Conservation (phyloP, 768 basidiomycete genomes). For the Cytidiella melzeri region DNA sequence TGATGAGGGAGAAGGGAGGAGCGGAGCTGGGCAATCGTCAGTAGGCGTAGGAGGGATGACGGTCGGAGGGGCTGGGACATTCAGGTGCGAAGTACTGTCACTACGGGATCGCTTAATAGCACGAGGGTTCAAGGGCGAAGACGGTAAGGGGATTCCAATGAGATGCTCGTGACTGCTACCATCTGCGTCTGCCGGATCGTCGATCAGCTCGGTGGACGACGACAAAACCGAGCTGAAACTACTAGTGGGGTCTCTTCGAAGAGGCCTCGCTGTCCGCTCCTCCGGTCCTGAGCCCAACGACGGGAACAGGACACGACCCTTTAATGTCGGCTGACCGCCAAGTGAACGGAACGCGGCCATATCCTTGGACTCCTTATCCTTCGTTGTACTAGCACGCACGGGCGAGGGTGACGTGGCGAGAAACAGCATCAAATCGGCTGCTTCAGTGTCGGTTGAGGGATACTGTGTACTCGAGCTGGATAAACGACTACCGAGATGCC, state of each 20-base stretch:
- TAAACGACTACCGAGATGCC: conserved; percentile 8
- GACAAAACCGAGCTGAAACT: conserved; percentile 41
- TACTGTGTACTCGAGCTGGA: conserved; percentile 29
- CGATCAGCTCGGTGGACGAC: conserved; percentile 12
- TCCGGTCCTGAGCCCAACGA: conserved; percentile 17
- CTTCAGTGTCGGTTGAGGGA: conserved; percentile 71
- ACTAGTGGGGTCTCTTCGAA: conserved; percentile 30
- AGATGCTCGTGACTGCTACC: conserved; percentile 27
- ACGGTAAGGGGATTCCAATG: conserved; percentile 3
- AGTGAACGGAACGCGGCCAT: conserved; percentile 51
- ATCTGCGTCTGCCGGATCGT: conserved; percentile 21
- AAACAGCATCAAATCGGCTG: conserved; percentile 81
- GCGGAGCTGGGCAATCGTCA: background rate
- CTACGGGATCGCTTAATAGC: conserved; percentile 1
- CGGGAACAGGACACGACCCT: conserved; percentile 69
- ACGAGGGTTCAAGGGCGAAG: conserved; percentile 12
- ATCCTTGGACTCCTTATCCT: conserved; percentile 43
- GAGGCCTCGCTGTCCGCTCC: conserved; percentile 13
- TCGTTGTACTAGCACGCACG: conserved; percentile 49
- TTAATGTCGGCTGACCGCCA: conserved; percentile 42
- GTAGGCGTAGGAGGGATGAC: conserved; percentile 28
- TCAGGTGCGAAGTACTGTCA: conserved; percentile 2
- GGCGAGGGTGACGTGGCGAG: conserved; percentile 84
- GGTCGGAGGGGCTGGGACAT: conserved; percentile 24
- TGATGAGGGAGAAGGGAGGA: conserved; percentile 4